Conservation (phyloP, 2,329 filamentous ascomycete species). For the Nothopassalora personata region DNA sequence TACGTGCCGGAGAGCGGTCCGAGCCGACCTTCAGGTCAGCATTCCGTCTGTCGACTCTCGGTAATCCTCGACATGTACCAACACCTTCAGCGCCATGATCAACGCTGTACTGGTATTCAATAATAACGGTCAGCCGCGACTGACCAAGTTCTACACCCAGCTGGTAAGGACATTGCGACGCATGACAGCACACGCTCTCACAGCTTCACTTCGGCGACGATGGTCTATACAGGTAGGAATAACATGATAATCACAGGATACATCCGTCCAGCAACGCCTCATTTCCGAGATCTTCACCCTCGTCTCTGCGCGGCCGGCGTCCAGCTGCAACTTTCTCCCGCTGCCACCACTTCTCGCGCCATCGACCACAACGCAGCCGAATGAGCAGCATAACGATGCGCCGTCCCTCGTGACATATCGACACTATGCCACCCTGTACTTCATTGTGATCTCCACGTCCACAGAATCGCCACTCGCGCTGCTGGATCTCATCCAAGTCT, state of each 20-base stretch:
- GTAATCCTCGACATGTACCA: too few species aligned
- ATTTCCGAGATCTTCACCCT: conserved; percentile 97
- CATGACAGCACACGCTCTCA: not conserved
- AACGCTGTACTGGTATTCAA: conserved; percentile 99
- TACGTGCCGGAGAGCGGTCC: too few species aligned
- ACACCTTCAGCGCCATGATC: conserved; percentile 61
- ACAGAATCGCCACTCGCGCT: conserved; percentile 93
- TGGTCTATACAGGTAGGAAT: not conserved
- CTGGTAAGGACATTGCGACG: conserved; percentile 53
- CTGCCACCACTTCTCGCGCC: conserved; percentile 33
- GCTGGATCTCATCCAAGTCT: conserved; percentile 96
- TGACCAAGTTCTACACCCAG: conserved; percentile 98
- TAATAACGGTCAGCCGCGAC: conserved; percentile 88
- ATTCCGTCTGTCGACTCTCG: too few species aligned
- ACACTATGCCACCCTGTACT: conserved; percentile 96
- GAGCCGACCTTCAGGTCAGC: too few species aligned
- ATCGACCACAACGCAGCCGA: conserved; percentile 28
- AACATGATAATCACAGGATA: conserved; percentile 59
- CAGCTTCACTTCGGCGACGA: not conserved
- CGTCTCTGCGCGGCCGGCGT: conserved; percentile 83
- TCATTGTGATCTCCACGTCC: conserved; percentile 94
- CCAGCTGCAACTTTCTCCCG: conserved; percentile 95
- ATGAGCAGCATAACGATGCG: conserved; percentile 72
- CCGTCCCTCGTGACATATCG: conserved; percentile 96
- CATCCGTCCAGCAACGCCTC: conserved; percentile 90